Percentiles rank a stretch among this genome's conserved stretches.
phyloP scores from a whole-genome alignment of 352 stramenopile species.

The Globisporangium nagaii region DNA sequence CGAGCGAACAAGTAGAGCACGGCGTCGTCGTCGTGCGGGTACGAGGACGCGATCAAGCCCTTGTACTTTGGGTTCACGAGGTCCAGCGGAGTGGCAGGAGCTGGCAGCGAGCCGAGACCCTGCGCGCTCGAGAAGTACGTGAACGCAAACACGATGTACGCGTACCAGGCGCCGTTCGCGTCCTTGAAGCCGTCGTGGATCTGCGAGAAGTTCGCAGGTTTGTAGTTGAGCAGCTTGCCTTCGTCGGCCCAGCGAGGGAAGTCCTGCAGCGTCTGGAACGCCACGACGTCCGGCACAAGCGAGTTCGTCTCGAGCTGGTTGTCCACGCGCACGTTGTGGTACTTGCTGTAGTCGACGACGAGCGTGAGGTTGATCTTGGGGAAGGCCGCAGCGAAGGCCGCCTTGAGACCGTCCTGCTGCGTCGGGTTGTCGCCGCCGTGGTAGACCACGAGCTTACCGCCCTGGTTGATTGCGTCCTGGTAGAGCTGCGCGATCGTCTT shows the following conservation, averaged over 20 bases:
- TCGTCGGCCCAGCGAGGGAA: constrained; percentile 38
- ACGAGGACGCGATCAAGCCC: constrained; percentile 34
- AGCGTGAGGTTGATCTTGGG: constrained; percentile 59
- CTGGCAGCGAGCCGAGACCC: not conserved
- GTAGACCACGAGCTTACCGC: constrained; percentile 46
- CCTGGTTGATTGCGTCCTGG: constrained; percentile 40
- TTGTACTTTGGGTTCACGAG: constrained; percentile 29
- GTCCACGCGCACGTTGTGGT: constrained; percentile 54
- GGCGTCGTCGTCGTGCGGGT: constrained; percentile 49
- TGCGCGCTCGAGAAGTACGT: constrained; percentile 31
- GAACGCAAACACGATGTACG: constrained; percentile 37
- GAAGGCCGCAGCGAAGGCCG: constrained; percentile 25
- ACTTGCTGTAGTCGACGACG: constrained; percentile 54
- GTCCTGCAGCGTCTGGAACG: constrained; percentile 51
- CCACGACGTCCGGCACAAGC: constrained; percentile 35
- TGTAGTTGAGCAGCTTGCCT: constrained; percentile 46
- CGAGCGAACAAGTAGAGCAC: constrained; percentile 36
- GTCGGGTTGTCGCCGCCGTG: constrained; percentile 26
- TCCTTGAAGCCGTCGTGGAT: constrained; percentile 43
- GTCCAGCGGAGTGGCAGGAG: constrained; percentile 19
- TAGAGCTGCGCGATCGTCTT: constrained; percentile 41
- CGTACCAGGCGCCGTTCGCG: constrained; percentile 24
- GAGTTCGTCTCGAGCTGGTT: not conserved
- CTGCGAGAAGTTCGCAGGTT: constrained; percentile 43
- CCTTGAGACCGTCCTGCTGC: constrained; percentile 18